These are phyloP conservation scores for Ganoderma sinense DNA, from an alignment of 1,284 basidiomycete species.

Conservation along the genomic window DNA sequence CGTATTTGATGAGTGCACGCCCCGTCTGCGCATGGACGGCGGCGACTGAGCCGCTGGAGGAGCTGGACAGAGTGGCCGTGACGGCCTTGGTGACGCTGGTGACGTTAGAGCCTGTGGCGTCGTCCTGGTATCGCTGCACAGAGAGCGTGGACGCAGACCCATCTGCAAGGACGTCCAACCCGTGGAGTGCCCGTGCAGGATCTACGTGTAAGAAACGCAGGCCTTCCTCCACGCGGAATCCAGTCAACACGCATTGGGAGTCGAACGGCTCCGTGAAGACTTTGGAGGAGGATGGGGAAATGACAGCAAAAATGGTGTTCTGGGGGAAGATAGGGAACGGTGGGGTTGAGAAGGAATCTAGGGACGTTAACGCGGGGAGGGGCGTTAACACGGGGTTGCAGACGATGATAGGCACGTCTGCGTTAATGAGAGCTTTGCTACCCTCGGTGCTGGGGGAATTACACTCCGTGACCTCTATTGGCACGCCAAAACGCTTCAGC, in stretches of 20 bases:
- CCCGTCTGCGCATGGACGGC: conserved; percentile 41
- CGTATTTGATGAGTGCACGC: conserved; percentile 42
- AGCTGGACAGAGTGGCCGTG: conserved; percentile 40
- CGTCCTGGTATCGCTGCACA: conserved; percentile 69
- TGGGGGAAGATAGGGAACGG: conserved; percentile 50
- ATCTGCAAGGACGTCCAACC: conserved; percentile 54
- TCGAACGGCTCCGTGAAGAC: conserved; percentile 29
- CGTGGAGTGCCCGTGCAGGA: conserved; percentile 60
- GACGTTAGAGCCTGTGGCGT: conserved; percentile 65
- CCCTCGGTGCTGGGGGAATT: conserved; percentile 30
- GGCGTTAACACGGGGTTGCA: conserved; percentile 63
- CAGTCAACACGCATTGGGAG: conserved; percentile 19
- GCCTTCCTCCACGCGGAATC: conserved; percentile 17
- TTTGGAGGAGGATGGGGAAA: conserved; percentile 36
- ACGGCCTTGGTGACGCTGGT: conserved; percentile 55
- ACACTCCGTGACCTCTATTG: conserved; percentile 58
- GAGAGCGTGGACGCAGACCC: conserved; percentile 53
- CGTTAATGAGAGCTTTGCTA: conserved; percentile 46
- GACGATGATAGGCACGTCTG: conserved; percentile 66
- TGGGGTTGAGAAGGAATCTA: conserved; percentile 41
- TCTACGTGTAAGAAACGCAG: conserved; percentile 58
- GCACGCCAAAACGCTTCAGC: conserved; percentile 57
- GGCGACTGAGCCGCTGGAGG: conserved; percentile 14
- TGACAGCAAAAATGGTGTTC: conserved; percentile 61
- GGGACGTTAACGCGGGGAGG: conserved; percentile 57